These are phyloP conservation scores for Salvia hispanica DNA, from an alignment of 257 asterid genomes.

Conservation along the genomic window DNA sequence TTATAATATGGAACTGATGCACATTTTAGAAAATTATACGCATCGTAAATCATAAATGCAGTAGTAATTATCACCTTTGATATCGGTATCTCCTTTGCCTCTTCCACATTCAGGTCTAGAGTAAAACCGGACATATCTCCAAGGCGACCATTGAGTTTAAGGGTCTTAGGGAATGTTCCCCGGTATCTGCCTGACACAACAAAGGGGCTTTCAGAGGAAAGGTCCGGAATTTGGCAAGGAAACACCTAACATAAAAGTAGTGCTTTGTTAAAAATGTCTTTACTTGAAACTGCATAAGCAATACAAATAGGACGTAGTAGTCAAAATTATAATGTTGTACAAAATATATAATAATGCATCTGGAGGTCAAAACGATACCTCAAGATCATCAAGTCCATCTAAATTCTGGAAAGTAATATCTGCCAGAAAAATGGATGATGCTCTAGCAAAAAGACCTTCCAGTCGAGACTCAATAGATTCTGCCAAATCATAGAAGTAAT, in stretches of 20 bases:
- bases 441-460: conserved; percentile 67
- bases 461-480: conserved; percentile 70
- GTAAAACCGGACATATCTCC: conserved; percentile 59
- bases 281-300: conserved; percentile 10
- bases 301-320: not conserved
- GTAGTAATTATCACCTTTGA: conserved; percentile 55
- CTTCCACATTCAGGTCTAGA: conserved; percentile 61
- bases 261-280: conserved; percentile 30
- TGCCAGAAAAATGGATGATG: conserved; percentile 64
- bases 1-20: not conserved
- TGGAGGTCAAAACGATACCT: conserved; percentile 48
- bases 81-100: conserved; percentile 66
- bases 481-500: conserved; percentile 44
- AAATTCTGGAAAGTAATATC: conserved; percentile 68
- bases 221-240: conserved; percentile 81
- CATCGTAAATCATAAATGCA: conserved; percentile 20
- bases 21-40: not conserved
- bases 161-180: conserved; percentile 70
- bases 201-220: conserved; percentile 76
- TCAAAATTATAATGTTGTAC: not conserved
- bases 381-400: conserved; percentile 64
- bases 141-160: conserved; percentile 59
- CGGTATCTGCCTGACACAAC: conserved; percentile 82
- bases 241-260: conserved; percentile 59
- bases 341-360: conserved; percentile 3